Evolutionary conservation across 441 rosid genomes (phyloP), one percentile per base, ranked within the genome.

Genomic region (Flueggea neowawraea): DNA sequence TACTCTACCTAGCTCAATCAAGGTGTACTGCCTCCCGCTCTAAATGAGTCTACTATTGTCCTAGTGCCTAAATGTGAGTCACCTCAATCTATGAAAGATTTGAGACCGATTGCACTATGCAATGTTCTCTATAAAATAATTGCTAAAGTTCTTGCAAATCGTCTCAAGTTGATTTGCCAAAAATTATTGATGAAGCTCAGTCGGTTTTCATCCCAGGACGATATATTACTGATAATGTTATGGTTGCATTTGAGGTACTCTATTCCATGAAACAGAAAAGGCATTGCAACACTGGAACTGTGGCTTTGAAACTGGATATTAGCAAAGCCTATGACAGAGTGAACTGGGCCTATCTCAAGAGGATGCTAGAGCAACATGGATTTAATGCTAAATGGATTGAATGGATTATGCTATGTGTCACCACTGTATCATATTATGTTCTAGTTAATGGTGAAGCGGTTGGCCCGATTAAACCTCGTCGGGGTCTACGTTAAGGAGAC

Each of bases 221-320:
- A 36, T 13, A 16, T 1, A 58, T 58, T 10, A 10, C 10, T 0
- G 44, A 60, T 47, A 31, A 48, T 48, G 14, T 49, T 12, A 1
- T 60, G 6, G 44, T 48, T 12, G 55, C 44, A 3, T 49, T 28
- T 31, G 55, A 60, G 41, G 4, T n/a, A 8, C 4, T 49, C 6
- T 22, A 60, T 1, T 6, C 1, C 10, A 22, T 60, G 45, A 22
- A 60, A 12, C 5, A 5, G 14, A 60, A 28, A 14, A 0, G 0
- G 31, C 22, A 14, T 10, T 54, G 2, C 3, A 48, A 49, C 2
- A 12, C 11, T 0, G 9, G 53, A 5, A 7, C 0, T 16, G 33
- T 22, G 41, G 63, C 63, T 9, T 14, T 22, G 28, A 60, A 60
- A 39, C 11, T 56, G 6, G 44, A 56, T 56, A 56, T 56, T 5